Evolutionary conservation across 2,329 filamentous ascomycete species (phyloP), one percentile per base, ranked within the genome.

Genomic region (Fusarium cicatricum): DNA sequence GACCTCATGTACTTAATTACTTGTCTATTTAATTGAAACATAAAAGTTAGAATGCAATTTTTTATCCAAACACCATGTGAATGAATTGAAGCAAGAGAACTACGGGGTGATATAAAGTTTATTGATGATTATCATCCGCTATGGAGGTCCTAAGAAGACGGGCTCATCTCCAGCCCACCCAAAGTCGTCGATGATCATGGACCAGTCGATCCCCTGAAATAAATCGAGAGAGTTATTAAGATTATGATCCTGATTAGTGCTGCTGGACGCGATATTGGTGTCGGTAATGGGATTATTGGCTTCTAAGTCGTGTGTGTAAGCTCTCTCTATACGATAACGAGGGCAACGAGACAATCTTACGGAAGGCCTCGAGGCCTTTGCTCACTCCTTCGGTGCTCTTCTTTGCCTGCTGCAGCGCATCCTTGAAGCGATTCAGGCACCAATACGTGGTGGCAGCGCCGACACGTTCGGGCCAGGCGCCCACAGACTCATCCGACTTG

Each of bases 141-240:
- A 71, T 23, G 69, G 60, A 14, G 71, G 60, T 11, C 71, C 70
- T 17, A 74, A 53, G 15, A 75, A 66, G 0, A 74, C 62, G 4
- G 68, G 57, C 2, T 72, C 70, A 8, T 71, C 65, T 12, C 67
- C 67, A 3, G 64, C 69, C 79, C 78, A 81, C 54, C 79, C 78
- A 64, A 82, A 81, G 39, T 82, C 80, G 51, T 80, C 78, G 73
- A 82, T 77, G 28, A 82, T 76, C 50, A 79, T 76, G 55, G 77
- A 75, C 80, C 80, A 82, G 66, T 82, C 80, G 34, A 82, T 74
- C 38, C 79, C 75, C 44, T 79, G 76, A 26, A 80, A 71, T 3
- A 70, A 68, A 43, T 79, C 77, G 5, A 70, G 59, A 11, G 46
- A 56, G 46, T 44, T 58, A 29, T 52, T 64, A 53, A 57, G 52